Percentiles rank a stretch among this genome's conserved stretches.
These are phyloP conservation scores for Pelargonium fulgidum DNA, from an alignment of 441 rosid genomes.

Conservation along the genomic window DNA sequence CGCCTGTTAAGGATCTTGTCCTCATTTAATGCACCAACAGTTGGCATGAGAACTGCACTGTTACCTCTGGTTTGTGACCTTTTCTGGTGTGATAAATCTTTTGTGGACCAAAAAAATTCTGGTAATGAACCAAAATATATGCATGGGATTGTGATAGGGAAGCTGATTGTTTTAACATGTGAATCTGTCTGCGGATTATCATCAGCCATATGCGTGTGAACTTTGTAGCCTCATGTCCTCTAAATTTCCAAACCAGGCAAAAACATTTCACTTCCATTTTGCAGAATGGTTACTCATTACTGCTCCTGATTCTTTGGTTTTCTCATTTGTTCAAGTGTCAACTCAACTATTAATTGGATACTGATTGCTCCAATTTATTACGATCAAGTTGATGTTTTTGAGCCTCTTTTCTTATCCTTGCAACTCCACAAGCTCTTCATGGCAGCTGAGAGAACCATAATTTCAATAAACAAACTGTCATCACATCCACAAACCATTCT, in stretches of 20 bases:
- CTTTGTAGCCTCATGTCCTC: background rate
- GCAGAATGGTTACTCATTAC: background rate
- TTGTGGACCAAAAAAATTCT: background rate
- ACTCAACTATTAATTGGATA: background rate
- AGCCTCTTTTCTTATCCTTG: background rate
- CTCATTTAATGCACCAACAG: background rate
- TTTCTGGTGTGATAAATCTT: background rate
- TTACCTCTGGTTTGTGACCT: background rate
- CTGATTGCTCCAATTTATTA: background rate
- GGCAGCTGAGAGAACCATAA: background rate
- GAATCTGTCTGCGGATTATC: no score
- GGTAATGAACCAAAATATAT: background rate
- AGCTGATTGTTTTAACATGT: no score
- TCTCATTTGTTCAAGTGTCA: background rate
- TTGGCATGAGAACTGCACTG: background rate
- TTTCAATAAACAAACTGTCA: background rate
- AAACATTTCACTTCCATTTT: background rate
- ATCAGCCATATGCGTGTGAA: no score
- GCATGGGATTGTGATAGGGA: background rate
- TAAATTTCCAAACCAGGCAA: background rate
- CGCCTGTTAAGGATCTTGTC: no score
- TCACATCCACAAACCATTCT: background rate
- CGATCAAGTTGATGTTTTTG: background rate
- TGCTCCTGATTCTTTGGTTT: background rate
- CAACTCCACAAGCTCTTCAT: background rate